A percentile compares a stretch with the other conserved stretches of the same genome.
Conservation (phyloP, 1,139 yeast species). For the Hyphopichia burtonii region DNA sequence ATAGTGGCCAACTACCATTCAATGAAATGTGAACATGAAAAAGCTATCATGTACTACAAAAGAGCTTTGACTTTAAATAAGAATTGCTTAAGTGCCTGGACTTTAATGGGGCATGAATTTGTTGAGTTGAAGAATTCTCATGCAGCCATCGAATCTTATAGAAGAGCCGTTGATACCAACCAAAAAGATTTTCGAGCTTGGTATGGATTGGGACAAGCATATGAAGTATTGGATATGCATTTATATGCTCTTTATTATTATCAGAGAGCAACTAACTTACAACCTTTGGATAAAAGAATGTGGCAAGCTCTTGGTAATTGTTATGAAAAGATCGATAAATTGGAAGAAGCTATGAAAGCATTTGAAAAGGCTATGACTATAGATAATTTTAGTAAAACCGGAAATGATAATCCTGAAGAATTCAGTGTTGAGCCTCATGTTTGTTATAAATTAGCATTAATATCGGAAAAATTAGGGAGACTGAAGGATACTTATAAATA, state of each 20-base stretch:
- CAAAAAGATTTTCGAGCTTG: constrained; percentile 93
- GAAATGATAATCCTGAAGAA: constrained; percentile 13
- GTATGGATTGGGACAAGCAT: constrained; percentile 98
- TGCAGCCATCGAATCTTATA: constrained; percentile 94
- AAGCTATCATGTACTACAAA: constrained; percentile 89
- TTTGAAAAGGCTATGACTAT: constrained; percentile 57
- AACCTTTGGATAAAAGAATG: constrained; percentile 89
- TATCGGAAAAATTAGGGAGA: constrained; percentile 61
- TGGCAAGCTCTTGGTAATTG: constrained; percentile 96
- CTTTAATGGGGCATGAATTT: constrained; percentile 98
- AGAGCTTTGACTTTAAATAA: constrained; percentile 83
- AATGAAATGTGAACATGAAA: constrained; percentile 88
- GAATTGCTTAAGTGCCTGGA: constrained; percentile 91
- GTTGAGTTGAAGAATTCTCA: constrained; percentile 94
- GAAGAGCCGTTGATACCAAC: constrained; percentile 90
- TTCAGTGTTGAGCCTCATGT: constrained; percentile 46
- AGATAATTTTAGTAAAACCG: constrained; percentile 27
- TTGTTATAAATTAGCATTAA: constrained; percentile 64
- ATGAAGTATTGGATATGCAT: constrained; percentile 95
- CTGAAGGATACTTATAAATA: constrained; percentile 54
- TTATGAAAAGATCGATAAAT: constrained; percentile 74
- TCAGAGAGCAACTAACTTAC: constrained; percentile 85
- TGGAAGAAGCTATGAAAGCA: constrained; percentile 61
- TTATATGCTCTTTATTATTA: constrained; percentile 88
- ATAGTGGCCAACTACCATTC: constrained; percentile 93